phyloP scores from a whole-genome alignment of 106 monocot species.

The Amphibolis antarctica region DNA sequence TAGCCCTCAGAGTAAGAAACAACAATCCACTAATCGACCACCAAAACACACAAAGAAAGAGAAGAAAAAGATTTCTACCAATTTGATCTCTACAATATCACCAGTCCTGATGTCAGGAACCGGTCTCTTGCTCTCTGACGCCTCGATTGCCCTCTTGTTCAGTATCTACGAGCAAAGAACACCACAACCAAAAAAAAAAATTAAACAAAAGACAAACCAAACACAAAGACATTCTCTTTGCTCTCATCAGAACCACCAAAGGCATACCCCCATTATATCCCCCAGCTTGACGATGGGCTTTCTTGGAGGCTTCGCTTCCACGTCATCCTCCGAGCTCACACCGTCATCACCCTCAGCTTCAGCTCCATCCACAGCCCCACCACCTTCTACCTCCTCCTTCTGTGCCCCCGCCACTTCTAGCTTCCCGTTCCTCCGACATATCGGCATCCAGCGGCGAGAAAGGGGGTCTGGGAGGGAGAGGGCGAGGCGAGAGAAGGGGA shows the following conservation, averaged over 20 bases:
- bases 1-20: background rate
- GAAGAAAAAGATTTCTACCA: conserved; percentile 18
- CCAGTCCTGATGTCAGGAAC: conserved; percentile 63
- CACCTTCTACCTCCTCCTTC: background rate
- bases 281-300: conserved; percentile 57
- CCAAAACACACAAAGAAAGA: background rate
- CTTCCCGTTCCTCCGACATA: background rate
- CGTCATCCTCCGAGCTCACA: conserved; percentile 6
- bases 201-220: no score
- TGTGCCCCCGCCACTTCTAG: background rate
- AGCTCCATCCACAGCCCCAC: background rate
- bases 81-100: conserved; percentile 59
- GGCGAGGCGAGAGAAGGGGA: background rate
- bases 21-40: background rate
- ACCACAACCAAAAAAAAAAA: background rate
- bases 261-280: conserved; percentile 57
- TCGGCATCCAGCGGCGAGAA: background rate
- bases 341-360: background rate
- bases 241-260: background rate
- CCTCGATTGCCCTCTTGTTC: conserved; percentile 57
- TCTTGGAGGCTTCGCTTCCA: conserved; percentile 24
- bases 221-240: no score
- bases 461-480: background rate
- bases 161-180: conserved; percentile 28
- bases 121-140: conserved; percentile 40